Percentiles rank a stretch among this genome's conserved stretches.
These are phyloP conservation scores for Monosporascus ibericus DNA, from an alignment of 2,329 filamentous ascomycete genomes.

Conservation along the genomic window DNA sequence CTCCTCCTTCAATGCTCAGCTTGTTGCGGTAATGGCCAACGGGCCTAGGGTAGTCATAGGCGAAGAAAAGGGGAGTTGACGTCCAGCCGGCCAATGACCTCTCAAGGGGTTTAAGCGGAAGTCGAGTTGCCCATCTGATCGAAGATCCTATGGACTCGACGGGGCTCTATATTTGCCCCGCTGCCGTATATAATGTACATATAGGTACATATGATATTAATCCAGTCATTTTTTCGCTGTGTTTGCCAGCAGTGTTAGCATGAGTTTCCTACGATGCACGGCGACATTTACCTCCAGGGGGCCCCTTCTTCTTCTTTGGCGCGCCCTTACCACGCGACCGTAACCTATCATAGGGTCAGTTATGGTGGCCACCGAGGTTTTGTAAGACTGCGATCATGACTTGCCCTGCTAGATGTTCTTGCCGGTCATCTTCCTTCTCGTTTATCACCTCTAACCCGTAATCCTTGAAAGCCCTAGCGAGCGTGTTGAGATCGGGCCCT, in stretches of 20 bases:
- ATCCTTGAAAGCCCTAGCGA: slow-evolving; percentile 66
- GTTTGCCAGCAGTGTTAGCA: neutral
- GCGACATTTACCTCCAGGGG: slow-evolving; percentile 12
- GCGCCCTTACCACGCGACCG: slow-evolving; percentile 79
- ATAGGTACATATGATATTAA: neutral
- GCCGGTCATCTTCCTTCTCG: slow-evolving; percentile 70
- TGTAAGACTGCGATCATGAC: slow-evolving; percentile 15
- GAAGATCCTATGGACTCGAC: neutral
- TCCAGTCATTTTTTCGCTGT: neutral
- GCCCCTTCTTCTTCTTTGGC: slow-evolving; percentile 78
- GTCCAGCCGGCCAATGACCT: too few species aligned
- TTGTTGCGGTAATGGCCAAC: neutral
- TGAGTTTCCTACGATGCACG: neutral
- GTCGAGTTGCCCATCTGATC: neutral
- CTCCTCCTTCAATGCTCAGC: neutral
- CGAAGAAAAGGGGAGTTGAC: too few species aligned
- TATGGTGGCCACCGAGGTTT: slow-evolving; percentile 10
- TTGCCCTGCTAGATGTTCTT: slow-evolving; percentile 66
- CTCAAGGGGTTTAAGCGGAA: too few species aligned
- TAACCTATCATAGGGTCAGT: slow-evolving; percentile 43
- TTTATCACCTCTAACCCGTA: slow-evolving; percentile 68
- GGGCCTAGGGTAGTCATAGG: too few species aligned
- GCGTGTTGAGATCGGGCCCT: slow-evolving; percentile 50
- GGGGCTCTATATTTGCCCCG: slow-evolving; percentile 1
- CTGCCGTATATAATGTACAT: neutral